Evolutionary conservation across 2,329 filamentous ascomycete species (phyloP).

Genomic region (Fusarium chlamydosporum): DNA sequence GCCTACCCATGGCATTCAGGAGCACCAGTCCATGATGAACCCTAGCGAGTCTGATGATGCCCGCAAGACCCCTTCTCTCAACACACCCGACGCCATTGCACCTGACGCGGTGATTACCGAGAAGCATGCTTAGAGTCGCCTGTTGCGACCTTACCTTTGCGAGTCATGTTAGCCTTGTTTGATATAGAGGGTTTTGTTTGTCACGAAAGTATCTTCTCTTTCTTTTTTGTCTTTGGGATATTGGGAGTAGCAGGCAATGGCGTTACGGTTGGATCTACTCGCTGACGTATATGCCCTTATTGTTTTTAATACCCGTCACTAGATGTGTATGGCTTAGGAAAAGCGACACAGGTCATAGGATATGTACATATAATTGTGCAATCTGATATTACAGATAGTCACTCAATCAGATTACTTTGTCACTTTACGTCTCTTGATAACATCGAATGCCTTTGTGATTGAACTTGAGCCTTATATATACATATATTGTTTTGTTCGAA

Average conservation of each 20-base stretch:
- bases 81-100: slow-evolving; percentile 24
- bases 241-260: slow-evolving; percentile 49
- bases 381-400: slow-evolving; percentile 38
- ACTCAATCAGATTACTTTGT: slow-evolving; percentile 41
- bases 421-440: not conserved
- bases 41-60: slow-evolving; percentile 50
- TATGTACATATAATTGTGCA: slow-evolving; percentile 35
- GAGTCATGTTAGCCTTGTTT: slow-evolving; percentile 42
- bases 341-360: slow-evolving; percentile 43
- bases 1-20: slow-evolving; percentile 79
- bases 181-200: slow-evolving; percentile 36
- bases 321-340: slow-evolving; percentile 44
- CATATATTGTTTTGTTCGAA: no score
- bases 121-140: slow-evolving; percentile 31
- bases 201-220: slow-evolving; percentile 6
- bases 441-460: not conserved
- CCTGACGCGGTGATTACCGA: slow-evolving; percentile 32
- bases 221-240: slow-evolving; percentile 25
- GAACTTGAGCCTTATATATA: no score
- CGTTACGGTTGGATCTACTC: slow-evolving; percentile 39
- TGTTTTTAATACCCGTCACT: slow-evolving; percentile 47
- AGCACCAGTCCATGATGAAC: slow-evolving; percentile 67
- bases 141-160: slow-evolving; percentile 17
- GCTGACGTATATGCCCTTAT: slow-evolving; percentile 21
- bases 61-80: slow-evolving; percentile 46